Base-by-base conservation (phyloP, 345 rosid species). In the Cardamine resedifolia region DNA sequence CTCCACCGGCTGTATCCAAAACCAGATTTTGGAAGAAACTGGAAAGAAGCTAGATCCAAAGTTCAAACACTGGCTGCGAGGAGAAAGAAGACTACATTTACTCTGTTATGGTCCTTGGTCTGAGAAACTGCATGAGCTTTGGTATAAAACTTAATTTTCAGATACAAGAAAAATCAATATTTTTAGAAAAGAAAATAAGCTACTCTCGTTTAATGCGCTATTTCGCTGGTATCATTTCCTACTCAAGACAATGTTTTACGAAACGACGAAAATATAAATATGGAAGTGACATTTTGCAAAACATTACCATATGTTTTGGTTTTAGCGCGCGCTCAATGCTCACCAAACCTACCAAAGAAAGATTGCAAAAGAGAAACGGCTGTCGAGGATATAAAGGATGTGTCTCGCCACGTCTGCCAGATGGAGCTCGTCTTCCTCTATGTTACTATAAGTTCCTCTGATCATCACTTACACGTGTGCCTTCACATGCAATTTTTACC, bases 401-500 rank as follows among this genome's bases (percentile, higher is more conserved):
- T 43, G 39, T 28, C 18, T 57, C 31, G 68, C 66, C 80, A 77
- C 80, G 76, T 77, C 67, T 77, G 80, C 71, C 80, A 77, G 76
- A 71, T 77, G 80, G 52, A 38, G 50, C 61, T 64, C 70, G 27
- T 75, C 70, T 53, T 58, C 51, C 51, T 47, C 68, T 74, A 47
- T 26, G 38, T 75, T 44, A 5, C 59, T 69, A 43, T 34, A 62
- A 12, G 15, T 64, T 70, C 67, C 10, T 64, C 80, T 77, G 67
- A 28, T 70, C 2, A 27, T 39, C 60, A 38, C 18, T 58, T 63
- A 57, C 80, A 71, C 76, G 63, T 71, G 76, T 71, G 56, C 19
- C 31, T 77, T 64, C 68, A 6, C 80, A 77, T 77, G 80, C 80
- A 77, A 7, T 70, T 70, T 77, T 70, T 64, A 77, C 80, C 68